Evolutionary conservation across 2,329 filamentous ascomycete genomes (phyloP).

Genomic region (Thielaviopsis ethacetica): DNA sequence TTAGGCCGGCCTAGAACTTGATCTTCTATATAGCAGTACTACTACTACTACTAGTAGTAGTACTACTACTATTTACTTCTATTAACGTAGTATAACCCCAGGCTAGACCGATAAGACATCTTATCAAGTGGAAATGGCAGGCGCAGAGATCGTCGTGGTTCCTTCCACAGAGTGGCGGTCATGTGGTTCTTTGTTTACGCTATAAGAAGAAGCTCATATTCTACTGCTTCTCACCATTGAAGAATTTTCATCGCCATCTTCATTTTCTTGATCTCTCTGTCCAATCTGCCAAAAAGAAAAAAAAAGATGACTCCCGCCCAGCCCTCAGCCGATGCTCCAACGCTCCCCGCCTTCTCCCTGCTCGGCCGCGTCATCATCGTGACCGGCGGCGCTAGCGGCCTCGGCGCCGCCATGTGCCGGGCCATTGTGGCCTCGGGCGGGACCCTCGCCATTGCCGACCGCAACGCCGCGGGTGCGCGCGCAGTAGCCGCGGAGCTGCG

Average conservation of each 20-base stretch:
- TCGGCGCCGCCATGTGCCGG: conserved; percentile 87
- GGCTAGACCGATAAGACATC: neutral
- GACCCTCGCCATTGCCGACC: conserved; percentile 79
- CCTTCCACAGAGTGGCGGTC: no score
- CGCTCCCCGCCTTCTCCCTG: conserved; percentile 71
- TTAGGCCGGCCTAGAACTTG: no score
- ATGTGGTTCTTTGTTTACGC: no score
- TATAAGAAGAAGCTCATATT: neutral
- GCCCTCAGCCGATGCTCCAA: conserved; percentile 31
- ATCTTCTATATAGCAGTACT: no score
- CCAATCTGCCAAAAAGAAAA: no score
- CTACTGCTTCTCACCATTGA: neutral
- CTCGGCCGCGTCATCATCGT: conserved; percentile 71
- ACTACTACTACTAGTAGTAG: no score
- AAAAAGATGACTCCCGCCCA: neutral
- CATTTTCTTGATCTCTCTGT: neutral
- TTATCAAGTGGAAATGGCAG: neutral
- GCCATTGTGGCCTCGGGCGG: conserved; percentile 77
- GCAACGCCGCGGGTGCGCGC: conserved; percentile 40
- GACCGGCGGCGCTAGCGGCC: conserved; percentile 75
- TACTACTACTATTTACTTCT: no score
- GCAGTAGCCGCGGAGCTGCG: neutral
- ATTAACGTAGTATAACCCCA: no score
- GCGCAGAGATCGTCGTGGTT: neutral
- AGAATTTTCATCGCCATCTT: neutral